Evolutionary conservation across 805 yeast genomes (phyloP), one percentile per base, ranked within the genome.

Genomic region (Torulaspora quercuum): DNA sequence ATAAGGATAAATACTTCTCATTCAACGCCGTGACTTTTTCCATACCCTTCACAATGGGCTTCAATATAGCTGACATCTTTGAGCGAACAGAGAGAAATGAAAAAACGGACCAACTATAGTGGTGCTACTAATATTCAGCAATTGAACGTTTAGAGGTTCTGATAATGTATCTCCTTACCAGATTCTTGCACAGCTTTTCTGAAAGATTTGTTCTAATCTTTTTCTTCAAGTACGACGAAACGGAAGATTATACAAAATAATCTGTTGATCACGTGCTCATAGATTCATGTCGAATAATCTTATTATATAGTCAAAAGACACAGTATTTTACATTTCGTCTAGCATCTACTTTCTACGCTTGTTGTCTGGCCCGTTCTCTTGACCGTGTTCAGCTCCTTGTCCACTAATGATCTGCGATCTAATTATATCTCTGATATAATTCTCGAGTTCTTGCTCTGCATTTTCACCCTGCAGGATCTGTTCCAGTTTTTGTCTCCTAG

Each of bases 391-490:
- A 2, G 33, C 37, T 17, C 40, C 37, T 9, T 25, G 39, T 12
- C 45, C 44, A 12, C 23, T 41, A 35, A 50, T 27, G 31, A 75
- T 57, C 32, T 80, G 80, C 32, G 75, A 72, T 27, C 79, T 74
- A 4, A 89, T 80, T 7, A 82, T 79, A 9, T 74, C 75, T 46
- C 75, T 66, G 20, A 89, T 76, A 49, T 82, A 75, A 26, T 76
- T 76, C 52, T 82, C 76, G 29, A 89, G 66, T 18, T 78, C 82
- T 45, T 77, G 85, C 56, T 88, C 95, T 3, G 90, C 86, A 52
- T 86, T 80, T 4, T 80, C 94, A 38, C 94, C 79, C 45, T 77
- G 72, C 45, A 88, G 72, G 15, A 90, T 86, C 25, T 71, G 75
- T 52, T 82, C 84, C 15, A 90, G 65, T 53, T 73, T 68, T 48